phyloP scores from a whole-genome alignment of 805 yeast genomes.

The Blastobotrys attinorum region DNA sequence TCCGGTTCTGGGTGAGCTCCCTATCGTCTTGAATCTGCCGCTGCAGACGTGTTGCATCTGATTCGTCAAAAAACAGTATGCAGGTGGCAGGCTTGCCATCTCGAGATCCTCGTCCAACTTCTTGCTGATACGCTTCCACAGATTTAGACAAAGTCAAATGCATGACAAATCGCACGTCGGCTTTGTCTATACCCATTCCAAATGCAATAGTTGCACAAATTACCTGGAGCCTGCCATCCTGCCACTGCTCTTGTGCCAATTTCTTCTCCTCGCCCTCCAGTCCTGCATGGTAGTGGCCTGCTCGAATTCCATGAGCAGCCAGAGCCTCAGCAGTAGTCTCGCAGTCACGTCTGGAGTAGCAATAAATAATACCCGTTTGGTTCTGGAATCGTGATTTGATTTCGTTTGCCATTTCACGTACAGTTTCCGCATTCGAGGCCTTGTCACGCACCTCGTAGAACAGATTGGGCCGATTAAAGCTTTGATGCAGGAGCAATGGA shows the following conservation, averaged over 20 bases:
- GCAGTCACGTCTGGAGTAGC: conserved; percentile 84
- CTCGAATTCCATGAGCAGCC: conserved; percentile 47
- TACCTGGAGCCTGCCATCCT: conserved; percentile 55
- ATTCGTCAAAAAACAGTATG: conserved; percentile 69
- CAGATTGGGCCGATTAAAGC: conserved; percentile 84
- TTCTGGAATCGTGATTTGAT: conserved; percentile 38
- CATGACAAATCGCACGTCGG: conserved; percentile 87
- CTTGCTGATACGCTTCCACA: conserved; percentile 94
- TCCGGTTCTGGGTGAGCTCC: conserved; percentile 52
- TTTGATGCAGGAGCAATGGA: conserved; percentile 61
- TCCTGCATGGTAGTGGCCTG: conserved; percentile 91
- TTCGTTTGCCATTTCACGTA: conserved; percentile 50
- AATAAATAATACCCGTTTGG: conserved; percentile 83
- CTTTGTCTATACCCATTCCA: conserved; percentile 98
- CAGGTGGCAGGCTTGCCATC: conserved; percentile 83
- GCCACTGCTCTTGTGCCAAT: conserved; percentile 77
- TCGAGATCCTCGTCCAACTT: conserved; percentile 97
- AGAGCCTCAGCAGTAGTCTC: conserved; percentile 69
- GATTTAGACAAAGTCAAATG: conserved; percentile 85
- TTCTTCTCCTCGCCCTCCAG: conserved; percentile 71
- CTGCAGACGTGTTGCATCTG: conserved; percentile 72
- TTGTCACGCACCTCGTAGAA: conserved; percentile 72
- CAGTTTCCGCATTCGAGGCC: conserved; percentile 27
- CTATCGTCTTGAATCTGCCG: conserved; percentile 70
- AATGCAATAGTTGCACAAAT: conserved; percentile 97